A percentile compares a stretch with the other conserved stretches of the same genome.
These are phyloP conservation scores for Vicia villosa DNA, from an alignment of 306 rosid genomes.

Conservation along the genomic window DNA sequence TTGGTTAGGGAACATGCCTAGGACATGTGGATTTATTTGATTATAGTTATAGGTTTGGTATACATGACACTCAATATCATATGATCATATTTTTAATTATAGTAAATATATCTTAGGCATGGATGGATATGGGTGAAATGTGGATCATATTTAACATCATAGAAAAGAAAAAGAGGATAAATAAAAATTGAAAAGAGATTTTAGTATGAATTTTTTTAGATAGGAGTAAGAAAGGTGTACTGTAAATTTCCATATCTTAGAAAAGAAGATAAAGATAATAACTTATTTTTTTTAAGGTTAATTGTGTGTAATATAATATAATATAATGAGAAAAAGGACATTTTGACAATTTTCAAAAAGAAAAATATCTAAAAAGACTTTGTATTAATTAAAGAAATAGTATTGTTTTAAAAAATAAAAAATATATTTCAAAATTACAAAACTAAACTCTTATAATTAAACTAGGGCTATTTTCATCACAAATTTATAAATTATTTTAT, in stretches of 20 bases:
- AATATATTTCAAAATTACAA: too few relatives aligned
- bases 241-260: background rate
- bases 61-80: background rate
- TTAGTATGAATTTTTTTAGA: background rate
- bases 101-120: slow-evolving; percentile 23
- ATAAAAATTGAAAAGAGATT: background rate
- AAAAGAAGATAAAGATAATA: slow-evolving; percentile 7
- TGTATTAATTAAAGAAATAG: too few relatives aligned
- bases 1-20: slow-evolving; percentile 31
- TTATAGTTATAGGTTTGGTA: background rate
- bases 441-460: too few relatives aligned
- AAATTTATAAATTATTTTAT: too few relatives aligned
- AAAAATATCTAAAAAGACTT: too few relatives aligned
- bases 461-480: too few relatives aligned
- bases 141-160: slow-evolving; percentile 12
- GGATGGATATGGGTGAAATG: slow-evolving; percentile 14
- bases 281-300: background rate
- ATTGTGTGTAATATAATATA: background rate
- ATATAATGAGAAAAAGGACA: background rate
- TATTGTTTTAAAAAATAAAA: too few relatives aligned
- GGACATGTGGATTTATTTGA: slow-evolving; percentile 22
- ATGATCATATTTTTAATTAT: too few relatives aligned
- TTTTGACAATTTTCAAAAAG: background rate
- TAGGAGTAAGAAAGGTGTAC: background rate
- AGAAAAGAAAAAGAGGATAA: background rate